A percentile compares a stretch with the other conserved stretches of the same genome.
These are phyloP conservation scores for Monosporascus cannonballus DNA, from an alignment of 2,329 filamentous ascomycete genomes.

Conservation along the genomic window DNA sequence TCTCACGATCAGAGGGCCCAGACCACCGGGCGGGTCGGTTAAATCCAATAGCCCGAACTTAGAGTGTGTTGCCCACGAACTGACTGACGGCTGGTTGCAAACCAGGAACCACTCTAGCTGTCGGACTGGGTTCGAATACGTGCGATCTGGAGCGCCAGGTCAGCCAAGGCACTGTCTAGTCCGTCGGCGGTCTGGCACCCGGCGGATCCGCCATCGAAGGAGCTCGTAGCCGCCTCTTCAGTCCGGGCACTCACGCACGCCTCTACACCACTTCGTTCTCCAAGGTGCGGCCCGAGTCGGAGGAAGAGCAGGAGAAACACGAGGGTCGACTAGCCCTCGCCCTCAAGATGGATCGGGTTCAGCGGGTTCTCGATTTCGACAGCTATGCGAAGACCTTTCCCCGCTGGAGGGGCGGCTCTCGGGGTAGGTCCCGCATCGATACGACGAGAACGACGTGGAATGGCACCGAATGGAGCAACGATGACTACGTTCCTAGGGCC, in stretches of 20 bases:
- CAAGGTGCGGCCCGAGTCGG: slow-evolving; percentile 32
- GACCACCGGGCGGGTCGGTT: slow-evolving; percentile 20
- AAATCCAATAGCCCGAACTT: too few species aligned
- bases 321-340: slow-evolving; percentile 72
- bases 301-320: slow-evolving; percentile 63
- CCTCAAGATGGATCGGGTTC: slow-evolving; percentile 67
- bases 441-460: slow-evolving; percentile 35
- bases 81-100: neutral
- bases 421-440: slow-evolving; percentile 15
- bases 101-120: slow-evolving; percentile 1
- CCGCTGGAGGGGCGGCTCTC: slow-evolving; percentile 18
- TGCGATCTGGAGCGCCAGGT: slow-evolving; percentile 38
- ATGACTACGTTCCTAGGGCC: slow-evolving; percentile 12
- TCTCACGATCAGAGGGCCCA: slow-evolving; percentile 22
- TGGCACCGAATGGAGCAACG: slow-evolving; percentile 33
- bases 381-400: slow-evolving; percentile 19
- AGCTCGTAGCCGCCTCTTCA: slow-evolving; percentile 58
- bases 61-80: too few species aligned
- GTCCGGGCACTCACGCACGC: slow-evolving; percentile 67
- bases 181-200: slow-evolving; percentile 65
- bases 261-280: slow-evolving; percentile 50
- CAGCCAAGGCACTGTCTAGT: slow-evolving; percentile 69
- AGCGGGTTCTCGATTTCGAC: slow-evolving; percentile 57
- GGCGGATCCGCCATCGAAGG: slow-evolving; percentile 50
- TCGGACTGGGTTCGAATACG: slow-evolving; percentile 2